Conservation (phyloP, 345 rosid genomes). For the Moricandia arvensis region DNA sequence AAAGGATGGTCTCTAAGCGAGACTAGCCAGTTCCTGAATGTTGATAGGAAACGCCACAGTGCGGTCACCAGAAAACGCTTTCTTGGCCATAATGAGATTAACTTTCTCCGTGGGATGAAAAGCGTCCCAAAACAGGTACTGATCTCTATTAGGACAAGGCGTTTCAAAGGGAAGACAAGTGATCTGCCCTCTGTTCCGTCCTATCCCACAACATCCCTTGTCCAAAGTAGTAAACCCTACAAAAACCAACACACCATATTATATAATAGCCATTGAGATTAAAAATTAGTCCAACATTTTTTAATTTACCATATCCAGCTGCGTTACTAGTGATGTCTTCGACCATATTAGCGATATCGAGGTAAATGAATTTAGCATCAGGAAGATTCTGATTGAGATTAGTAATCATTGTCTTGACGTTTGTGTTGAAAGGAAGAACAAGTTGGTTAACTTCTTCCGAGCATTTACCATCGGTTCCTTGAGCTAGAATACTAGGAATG, state of each 20-base stretch:
- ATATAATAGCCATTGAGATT: neutral
- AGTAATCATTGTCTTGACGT: conserved; percentile 71
- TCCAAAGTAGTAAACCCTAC: conserved; percentile 71
- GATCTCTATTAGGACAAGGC: conserved; percentile 68
- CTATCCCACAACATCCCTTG: conserved; percentile 93
- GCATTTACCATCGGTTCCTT: conserved; percentile 59
- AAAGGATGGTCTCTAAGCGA: conserved; percentile 30
- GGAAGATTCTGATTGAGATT: conserved; percentile 67
- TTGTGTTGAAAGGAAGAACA: conserved; percentile 71
- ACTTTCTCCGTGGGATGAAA: conserved; percentile 91
- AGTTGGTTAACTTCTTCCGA: conserved; percentile 81
- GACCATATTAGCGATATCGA: conserved; percentile 60
- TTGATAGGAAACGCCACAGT: conserved; percentile 66
- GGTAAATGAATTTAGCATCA: conserved; percentile 56
- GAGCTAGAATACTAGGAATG: conserved; percentile 89
- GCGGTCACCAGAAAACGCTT: conserved; percentile 62
- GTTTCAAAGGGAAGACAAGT: conserved; percentile 94
- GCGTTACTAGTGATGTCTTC: conserved; percentile 59
- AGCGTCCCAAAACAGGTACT: conserved; percentile 93
- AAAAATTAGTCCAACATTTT: neutral
- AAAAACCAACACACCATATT: neutral
- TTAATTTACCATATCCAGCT: conserved; percentile 56
- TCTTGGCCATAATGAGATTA: conserved; percentile 69
- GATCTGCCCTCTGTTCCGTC: conserved; percentile 82
- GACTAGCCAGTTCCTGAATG: conserved; percentile 64